phyloP scores from a whole-genome alignment of 768 basidiomycete genomes.

The Clitopilus hobsonii region DNA sequence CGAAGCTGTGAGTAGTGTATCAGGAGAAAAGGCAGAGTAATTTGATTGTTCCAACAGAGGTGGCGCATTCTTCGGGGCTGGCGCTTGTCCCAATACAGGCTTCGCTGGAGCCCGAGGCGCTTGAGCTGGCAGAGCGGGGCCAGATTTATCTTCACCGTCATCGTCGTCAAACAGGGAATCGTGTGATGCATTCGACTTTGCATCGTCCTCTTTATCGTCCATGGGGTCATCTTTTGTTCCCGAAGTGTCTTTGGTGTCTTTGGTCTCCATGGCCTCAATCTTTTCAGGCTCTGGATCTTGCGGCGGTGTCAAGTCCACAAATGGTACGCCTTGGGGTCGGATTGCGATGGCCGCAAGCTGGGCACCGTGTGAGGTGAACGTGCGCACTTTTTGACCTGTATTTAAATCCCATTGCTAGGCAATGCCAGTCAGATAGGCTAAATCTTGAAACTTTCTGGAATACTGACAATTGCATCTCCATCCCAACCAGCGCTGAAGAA shows the following conservation, averaged over 20 bases:
- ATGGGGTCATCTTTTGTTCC: neutral
- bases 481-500: slow-evolving; percentile 96
- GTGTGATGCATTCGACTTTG: slow-evolving; percentile 75
- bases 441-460: neutral
- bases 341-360: slow-evolving; percentile 82
- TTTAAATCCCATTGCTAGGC: slow-evolving; percentile 96
- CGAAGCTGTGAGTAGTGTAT: slow-evolving; percentile 82
- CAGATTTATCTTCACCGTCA: slow-evolving; percentile 36
- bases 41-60: slow-evolving; percentile 60
- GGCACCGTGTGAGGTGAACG: slow-evolving; percentile 76
- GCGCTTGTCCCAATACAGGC: slow-evolving; percentile 28
- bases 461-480: slow-evolving; percentile 75
- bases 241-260: slow-evolving; percentile 11
- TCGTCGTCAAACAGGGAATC: slow-evolving; percentile 92
- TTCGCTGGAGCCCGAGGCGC: slow-evolving; percentile 16
- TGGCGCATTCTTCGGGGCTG: slow-evolving; percentile 71
- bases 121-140: slow-evolving; percentile 8
- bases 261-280: slow-evolving; percentile 9
- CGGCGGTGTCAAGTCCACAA: slow-evolving; percentile 2
- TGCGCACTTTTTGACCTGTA: slow-evolving; percentile 73
- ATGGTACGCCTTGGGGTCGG: slow-evolving; percentile 44
- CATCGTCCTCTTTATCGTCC: slow-evolving; percentile 41
- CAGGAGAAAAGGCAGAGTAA: slow-evolving; percentile 68
- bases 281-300: slow-evolving; percentile 3
- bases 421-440: slow-evolving; percentile 8